These are phyloP conservation scores for Thymus quinquecostatus DNA, from an alignment of 257 asterid species.

Conservation along the genomic window DNA sequence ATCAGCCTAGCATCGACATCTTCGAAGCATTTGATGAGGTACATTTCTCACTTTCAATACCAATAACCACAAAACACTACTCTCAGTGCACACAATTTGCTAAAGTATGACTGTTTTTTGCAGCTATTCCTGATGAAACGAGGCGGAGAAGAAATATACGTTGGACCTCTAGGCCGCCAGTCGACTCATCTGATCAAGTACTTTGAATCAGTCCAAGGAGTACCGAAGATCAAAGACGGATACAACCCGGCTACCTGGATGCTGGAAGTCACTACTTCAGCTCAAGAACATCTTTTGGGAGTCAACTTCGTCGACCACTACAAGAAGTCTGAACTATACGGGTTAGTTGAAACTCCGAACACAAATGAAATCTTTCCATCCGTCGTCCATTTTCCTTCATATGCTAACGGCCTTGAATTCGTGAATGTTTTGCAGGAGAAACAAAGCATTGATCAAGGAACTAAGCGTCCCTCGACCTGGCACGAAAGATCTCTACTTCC, in stretches of 20 bases:
- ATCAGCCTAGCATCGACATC: conserved; percentile 71
- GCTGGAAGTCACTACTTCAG: conserved; percentile 63
- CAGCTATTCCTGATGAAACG: conserved; percentile 61
- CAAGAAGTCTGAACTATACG: conserved; percentile 51
- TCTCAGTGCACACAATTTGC: too few relatives aligned
- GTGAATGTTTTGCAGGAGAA: conserved; percentile 56
- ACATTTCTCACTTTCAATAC: not conserved
- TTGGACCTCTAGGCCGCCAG: conserved; percentile 55
- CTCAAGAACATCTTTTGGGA: conserved; percentile 55
- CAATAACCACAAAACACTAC: too few relatives aligned
- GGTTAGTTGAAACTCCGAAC: conserved; percentile 33
- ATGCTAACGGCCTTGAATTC: not conserved
- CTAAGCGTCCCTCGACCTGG: conserved; percentile 71
- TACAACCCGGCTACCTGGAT: conserved; percentile 81
- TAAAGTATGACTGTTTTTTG: too few relatives aligned
- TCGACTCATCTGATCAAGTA: conserved; percentile 49
- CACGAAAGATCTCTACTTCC: conserved; percentile 60
- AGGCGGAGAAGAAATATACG: conserved; percentile 63
- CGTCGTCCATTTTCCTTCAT: not conserved
- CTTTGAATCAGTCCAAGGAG: conserved; percentile 54
- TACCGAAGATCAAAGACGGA: conserved; percentile 57
- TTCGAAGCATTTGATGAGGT: conserved; percentile 78
- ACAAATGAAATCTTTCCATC: not conserved
- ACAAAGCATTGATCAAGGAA: conserved; percentile 66
- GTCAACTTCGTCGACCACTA: conserved; percentile 51